Base-by-base conservation (phyloP, 2,329 filamentous ascomycete genomes). In the Gyromitra esculenta region DNA sequence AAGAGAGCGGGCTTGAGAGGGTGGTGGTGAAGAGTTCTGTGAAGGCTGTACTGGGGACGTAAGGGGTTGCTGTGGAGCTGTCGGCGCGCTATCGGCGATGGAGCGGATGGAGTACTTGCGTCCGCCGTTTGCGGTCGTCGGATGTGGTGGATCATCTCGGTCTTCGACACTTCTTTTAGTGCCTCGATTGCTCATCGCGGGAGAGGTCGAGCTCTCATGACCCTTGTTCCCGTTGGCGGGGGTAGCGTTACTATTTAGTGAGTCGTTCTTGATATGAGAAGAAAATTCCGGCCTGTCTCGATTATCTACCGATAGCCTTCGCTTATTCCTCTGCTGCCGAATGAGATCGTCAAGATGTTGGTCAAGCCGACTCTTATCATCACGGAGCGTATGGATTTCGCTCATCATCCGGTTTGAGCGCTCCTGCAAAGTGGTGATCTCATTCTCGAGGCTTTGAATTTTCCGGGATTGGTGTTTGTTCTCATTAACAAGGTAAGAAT, bases 71-170 rank as follows among this genome's bases (percentile, higher is more conserved):
- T 67, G 64, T 39, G 70, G 52, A 15, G 60, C 43, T 25, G 31
- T 6, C 39, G 59, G 50, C 8, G 63, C 21, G 31, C 43, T 73
- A 11, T 73, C 70, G 39, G 74, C 74, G 41, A 74, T 63, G 48
- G 74, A 56, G 1, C 74, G 74, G 45, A 77, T 77, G 31, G 45
- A 69, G 39, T 63, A 74, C 43, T 69, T 76, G 31, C 70, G 70
- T 52, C 69, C 31, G 37, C 41, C 41, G 31, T 35, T 64, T 15
- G 57, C 15, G 37, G 70, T 43, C 7, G 54, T 4, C 1, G 48
- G 21, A 18, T 59, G 31, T 1, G 72, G 13, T 39, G 56, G 11
- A 35, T 74, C 72, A 13, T 69, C 64, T 39, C 43, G 72, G 45
- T 74, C 72, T 6, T 74, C 72, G 13, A 56, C 72, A 25, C 43